Evolutionary conservation across 257 asterid genomes (phyloP), one percentile per base, ranked within the genome.

Genomic region (Solanum infundibuliforme): DNA sequence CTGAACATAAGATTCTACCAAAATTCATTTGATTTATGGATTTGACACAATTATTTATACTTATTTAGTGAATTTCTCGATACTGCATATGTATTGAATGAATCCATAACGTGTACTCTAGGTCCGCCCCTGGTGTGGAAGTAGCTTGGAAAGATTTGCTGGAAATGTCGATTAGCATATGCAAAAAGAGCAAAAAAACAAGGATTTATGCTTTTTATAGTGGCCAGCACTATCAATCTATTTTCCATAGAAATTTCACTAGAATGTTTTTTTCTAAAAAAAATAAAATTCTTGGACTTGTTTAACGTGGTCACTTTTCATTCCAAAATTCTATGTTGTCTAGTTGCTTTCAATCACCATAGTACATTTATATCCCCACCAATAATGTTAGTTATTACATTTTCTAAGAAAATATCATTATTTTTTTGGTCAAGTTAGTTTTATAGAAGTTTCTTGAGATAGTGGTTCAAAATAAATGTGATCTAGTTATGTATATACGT

Each of bases 181-280:
- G 89, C 88, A 87, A 27, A 87, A 90, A 85, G 88, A 52, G 66
- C 69, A 68, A 91, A 89, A 66, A 29, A 87, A 90, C 93, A 94
- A 92, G 68, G 55, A 87, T 77, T 35, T 79, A 41, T 14, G n/a
- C 62, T 81, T 88, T 87, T 32, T 66, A 87, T 83, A 76, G 90
- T 93, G 96, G 94, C 94, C 94, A 91, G 93, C 95, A 91, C 87
- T 31, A 88, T 88, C 89, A 88, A 87, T 73, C 89, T 90, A 88
- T 43, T 25, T 55, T 16, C 48, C 88, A 35, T 58, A 25, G 69
- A 46, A 87, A 65, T 86, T 84, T 86, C 86, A 21, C 25, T 58
- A 60, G 83, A 62, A 75, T 35, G 35, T 39, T 41, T 75, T 31
- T 31, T 62, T 25, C 31, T 55, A 34, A 13, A 14, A 46, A 16